Percentiles rank a stretch among this genome's conserved stretches.
Evolutionary conservation across 805 yeast species (phyloP).

Genomic region (Cyberlindnera sargentensis): DNA sequence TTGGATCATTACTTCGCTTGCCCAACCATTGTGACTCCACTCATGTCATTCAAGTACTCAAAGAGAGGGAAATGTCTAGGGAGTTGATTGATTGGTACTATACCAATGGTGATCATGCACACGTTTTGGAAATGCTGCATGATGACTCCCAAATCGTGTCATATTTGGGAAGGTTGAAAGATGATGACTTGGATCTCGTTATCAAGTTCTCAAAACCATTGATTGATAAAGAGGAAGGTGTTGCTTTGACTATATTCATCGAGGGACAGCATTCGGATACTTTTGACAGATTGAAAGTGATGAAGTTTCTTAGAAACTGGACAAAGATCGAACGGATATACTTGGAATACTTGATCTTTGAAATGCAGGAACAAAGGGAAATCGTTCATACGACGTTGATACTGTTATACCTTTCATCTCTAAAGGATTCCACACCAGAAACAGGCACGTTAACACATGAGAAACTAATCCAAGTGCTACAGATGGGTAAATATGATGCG

Average conservation of each 20-base stretch:
- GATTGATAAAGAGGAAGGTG: conserved; percentile 29
- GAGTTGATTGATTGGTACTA: conserved; percentile 77
- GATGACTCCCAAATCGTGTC: conserved; percentile 28
- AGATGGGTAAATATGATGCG: conserved; percentile 27
- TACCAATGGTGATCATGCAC: conserved; percentile 51
- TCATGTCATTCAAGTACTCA: conserved; percentile 50
- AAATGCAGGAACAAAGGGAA: conserved; percentile 29
- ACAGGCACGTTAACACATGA: not conserved
- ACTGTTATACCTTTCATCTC: conserved; percentile 31
- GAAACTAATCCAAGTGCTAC: conserved; percentile 30
- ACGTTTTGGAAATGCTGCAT: conserved; percentile 59
- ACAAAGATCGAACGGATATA: conserved; percentile 36
- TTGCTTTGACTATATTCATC: conserved; percentile 49
- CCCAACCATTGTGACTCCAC: conserved; percentile 66
- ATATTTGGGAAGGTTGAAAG: conserved; percentile 50
- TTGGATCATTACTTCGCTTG: conserved; percentile 77
- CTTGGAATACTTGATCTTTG: conserved; percentile 42
- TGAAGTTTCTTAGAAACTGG: conserved; percentile 39
- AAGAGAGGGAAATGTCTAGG: conserved; percentile 40
- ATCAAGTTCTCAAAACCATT: conserved; percentile 52
- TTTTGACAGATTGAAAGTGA: conserved; percentile 46
- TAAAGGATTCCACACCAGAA: too few species aligned
- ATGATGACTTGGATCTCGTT: conserved; percentile 43
- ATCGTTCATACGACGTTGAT: conserved; percentile 39
- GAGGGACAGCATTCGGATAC: conserved; percentile 55